Evolutionary conservation across 345 rosid genomes (phyloP).

Genomic region (Abelmoschus esculentus): DNA sequence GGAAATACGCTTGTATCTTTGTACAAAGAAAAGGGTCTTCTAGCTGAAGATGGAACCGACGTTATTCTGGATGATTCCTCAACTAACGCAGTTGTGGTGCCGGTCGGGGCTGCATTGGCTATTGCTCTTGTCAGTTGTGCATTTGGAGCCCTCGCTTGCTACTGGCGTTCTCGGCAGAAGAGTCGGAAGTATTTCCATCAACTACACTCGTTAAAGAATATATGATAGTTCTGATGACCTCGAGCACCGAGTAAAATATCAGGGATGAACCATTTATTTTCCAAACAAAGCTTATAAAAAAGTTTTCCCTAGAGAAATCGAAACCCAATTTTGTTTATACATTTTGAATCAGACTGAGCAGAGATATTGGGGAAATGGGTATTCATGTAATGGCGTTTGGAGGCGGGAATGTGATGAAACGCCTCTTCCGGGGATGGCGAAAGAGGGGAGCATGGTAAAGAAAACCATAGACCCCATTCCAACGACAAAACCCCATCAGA

Average conservation of each 20-base stretch:
- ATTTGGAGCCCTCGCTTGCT: slow-evolving; percentile 93
- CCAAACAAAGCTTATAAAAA: no score
- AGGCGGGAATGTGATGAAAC: slow-evolving; percentile 6
- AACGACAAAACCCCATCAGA: not conserved
- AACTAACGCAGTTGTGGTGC: slow-evolving; percentile 74
- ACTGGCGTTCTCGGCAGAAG: slow-evolving; percentile 98
- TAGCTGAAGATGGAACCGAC: slow-evolving; percentile 25
- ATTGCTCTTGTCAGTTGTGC: slow-evolving; percentile 96
- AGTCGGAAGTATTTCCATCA: slow-evolving; percentile 88
- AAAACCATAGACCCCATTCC: slow-evolving; percentile 1
- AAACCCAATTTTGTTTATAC: no score
- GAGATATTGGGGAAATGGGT: not conserved
- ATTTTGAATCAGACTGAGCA: not conserved
- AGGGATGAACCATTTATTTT: no score
- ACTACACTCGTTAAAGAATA: slow-evolving; percentile 75
- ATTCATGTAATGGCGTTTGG: slow-evolving; percentile 7
- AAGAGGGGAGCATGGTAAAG: not conserved
- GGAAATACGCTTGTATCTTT: slow-evolving; percentile 55
- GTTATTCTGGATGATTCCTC: slow-evolving; percentile 50
- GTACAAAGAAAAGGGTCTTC: slow-evolving; percentile 44
- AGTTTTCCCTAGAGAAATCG: no score
- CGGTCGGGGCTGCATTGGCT: slow-evolving; percentile 92
- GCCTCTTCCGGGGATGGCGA: not conserved
- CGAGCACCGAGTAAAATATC: slow-evolving; percentile 18
- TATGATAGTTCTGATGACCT: slow-evolving; percentile 40